phyloP scores from a whole-genome alignment of 257 asterid genomes.

The Nemophila menziesii region DNA sequence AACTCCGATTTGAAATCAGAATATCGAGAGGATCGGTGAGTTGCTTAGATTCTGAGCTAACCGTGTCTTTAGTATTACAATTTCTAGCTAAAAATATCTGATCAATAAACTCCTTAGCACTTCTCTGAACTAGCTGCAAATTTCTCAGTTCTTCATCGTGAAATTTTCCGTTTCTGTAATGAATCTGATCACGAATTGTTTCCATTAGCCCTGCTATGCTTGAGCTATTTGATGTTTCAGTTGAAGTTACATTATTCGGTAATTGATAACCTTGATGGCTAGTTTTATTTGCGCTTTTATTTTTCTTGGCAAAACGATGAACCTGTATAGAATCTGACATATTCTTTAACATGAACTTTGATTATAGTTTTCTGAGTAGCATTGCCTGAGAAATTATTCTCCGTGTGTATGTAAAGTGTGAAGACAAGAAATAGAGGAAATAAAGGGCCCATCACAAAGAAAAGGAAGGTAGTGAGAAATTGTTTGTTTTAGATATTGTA shows the following conservation, averaged over 20 bases:
- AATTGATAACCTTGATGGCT: conserved; percentile 13
- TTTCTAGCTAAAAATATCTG: conserved; percentile 35
- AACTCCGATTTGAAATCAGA: conserved; percentile 30
- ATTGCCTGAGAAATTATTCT: conserved; percentile 6
- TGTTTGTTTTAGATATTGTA: too few relatives aligned
- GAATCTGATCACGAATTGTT: conserved; percentile 28
- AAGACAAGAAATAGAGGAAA: too few relatives aligned
- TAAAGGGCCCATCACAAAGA: not conserved
- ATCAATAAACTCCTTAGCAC: conserved; percentile 50
- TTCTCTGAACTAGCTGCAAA: conserved; percentile 31
- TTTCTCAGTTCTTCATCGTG: conserved; percentile 12
- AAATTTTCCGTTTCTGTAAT: conserved; percentile 15
- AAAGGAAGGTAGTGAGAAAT: too few relatives aligned
- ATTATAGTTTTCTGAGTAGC: conserved; percentile 12
- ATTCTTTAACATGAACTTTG: conserved; percentile 21
- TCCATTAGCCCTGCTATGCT: conserved; percentile 32
- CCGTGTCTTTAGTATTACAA: conserved; percentile 9
- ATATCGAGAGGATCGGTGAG: conserved; percentile 49
- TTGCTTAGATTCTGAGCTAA: conserved; percentile 24
- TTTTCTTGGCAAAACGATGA: conserved; percentile 20
- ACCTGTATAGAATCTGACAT: conserved; percentile 17
- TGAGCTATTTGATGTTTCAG: conserved; percentile 23
- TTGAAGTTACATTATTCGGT: conserved; percentile 21
- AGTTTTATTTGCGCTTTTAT: conserved; percentile 17
- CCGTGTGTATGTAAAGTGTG: too few relatives aligned